Evolutionary conservation across 306 rosid species (phyloP).

Genomic region (Datisca glomerata): DNA sequence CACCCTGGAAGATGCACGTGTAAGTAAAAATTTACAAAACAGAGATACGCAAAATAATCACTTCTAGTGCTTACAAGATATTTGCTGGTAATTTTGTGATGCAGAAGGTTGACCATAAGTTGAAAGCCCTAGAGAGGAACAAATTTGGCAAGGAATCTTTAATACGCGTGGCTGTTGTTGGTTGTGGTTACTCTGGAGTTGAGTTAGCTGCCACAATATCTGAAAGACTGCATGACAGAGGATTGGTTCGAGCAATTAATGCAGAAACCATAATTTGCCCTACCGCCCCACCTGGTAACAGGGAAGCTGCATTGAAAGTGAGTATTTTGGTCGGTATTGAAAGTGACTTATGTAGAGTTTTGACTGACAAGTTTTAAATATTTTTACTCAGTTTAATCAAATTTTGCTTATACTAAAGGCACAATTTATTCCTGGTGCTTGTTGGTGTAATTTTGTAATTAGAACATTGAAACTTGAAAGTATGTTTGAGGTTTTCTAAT

Average conservation of each 20-base stretch:
- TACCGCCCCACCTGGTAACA: constrained; percentile 70
- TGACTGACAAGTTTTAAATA: not conserved
- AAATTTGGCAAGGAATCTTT: constrained; percentile 52
- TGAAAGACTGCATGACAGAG: constrained; percentile 75
- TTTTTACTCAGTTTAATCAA: no score
- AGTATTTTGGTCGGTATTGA: no score
- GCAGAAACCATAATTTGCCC: constrained; percentile 58
- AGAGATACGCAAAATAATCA: not conserved
- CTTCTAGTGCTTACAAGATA: not conserved
- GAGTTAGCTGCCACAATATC: constrained; percentile 93
- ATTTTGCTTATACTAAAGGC: no score
- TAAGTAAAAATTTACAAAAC: constrained; percentile 16
- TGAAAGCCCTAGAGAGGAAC: constrained; percentile 66
- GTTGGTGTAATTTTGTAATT: no score
- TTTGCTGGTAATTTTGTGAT: constrained; percentile 18
- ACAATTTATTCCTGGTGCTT: no score
- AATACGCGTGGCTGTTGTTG: constrained; percentile 81
- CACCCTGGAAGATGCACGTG: constrained; percentile 78
- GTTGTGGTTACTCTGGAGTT: constrained; percentile 92
- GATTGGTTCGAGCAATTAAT: constrained; percentile 73
- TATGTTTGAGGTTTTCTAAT: no score
- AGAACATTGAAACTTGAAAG: no score
- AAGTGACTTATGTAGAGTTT: constrained; percentile 35
- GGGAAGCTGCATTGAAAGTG: constrained; percentile 84
- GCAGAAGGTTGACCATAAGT: constrained; percentile 61